Conservation (phyloP, 1,284 basidiomycete genomes). For the Termitomyces sp. region DNA sequence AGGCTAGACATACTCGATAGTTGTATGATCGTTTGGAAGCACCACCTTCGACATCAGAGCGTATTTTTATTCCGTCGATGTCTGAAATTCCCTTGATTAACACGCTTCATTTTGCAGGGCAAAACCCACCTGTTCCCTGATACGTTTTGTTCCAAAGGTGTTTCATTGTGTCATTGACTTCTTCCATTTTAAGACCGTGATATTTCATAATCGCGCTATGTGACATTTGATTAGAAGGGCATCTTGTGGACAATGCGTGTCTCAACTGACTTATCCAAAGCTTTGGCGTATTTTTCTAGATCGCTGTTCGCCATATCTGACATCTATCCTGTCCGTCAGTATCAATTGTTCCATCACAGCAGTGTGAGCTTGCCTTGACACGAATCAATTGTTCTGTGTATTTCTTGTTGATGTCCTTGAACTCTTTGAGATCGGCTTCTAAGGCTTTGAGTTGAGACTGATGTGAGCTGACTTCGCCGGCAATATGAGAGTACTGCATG, state of each 20-base stretch:
- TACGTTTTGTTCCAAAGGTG: slow-evolving; percentile 99
- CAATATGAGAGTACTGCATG: slow-evolving; percentile 70
- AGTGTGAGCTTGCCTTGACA: slow-evolving; percentile 67
- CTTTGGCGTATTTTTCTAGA: slow-evolving; percentile 96
- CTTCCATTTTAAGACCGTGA: slow-evolving; percentile 98
- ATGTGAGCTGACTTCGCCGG: slow-evolving; percentile 79
- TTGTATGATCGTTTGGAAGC: slow-evolving; percentile 92
- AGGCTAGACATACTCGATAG: slow-evolving; percentile 69
- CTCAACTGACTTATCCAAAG: slow-evolving; percentile 79
- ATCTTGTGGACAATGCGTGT: not conserved
- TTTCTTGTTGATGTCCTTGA: slow-evolving; percentile 79
- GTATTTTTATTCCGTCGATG: slow-evolving; percentile 96
- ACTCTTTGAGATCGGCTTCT: slow-evolving; percentile 79
- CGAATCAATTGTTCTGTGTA: slow-evolving; percentile 91
- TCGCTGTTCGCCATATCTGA: slow-evolving; percentile 94
- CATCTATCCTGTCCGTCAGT: slow-evolving; percentile 47
- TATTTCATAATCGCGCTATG: slow-evolving; percentile 95
- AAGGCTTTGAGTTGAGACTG: slow-evolving; percentile 63
- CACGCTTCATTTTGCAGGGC: slow-evolving; percentile 5
- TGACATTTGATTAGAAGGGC: slow-evolving; percentile 11
- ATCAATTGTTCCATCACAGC: not conserved
- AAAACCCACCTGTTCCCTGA: slow-evolving; percentile 85
- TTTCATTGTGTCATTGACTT: slow-evolving; percentile 96
- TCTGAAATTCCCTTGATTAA: slow-evolving; percentile 44
- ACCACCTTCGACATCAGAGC: slow-evolving; percentile 89